Conservation (phyloP, 306 rosid genomes). For the Cajanus cajan region DNA sequence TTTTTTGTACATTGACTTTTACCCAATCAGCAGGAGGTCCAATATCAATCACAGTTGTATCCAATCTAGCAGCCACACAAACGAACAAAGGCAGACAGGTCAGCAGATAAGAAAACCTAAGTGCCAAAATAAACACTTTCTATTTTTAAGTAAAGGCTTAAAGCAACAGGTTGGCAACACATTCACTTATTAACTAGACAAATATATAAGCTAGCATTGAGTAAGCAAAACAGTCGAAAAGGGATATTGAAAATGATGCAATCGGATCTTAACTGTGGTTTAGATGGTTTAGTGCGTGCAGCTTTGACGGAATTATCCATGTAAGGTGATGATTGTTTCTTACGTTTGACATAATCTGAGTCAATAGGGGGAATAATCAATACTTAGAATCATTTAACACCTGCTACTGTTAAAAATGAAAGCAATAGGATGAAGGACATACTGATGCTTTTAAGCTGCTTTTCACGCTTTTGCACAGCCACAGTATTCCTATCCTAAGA, state of each 20-base stretch:
- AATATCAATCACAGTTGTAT: slow-evolving; percentile 69
- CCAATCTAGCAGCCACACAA: slow-evolving; percentile 62
- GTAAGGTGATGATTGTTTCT: slow-evolving; percentile 72
- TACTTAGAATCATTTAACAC: slow-evolving; percentile 23
- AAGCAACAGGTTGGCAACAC: slow-evolving; percentile 23
- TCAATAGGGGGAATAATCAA: slow-evolving; percentile 29
- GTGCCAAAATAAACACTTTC: slow-evolving; percentile 15
- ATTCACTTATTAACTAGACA: slow-evolving; percentile 17
- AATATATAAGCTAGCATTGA: slow-evolving; percentile 15
- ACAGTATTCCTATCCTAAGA: slow-evolving; percentile 73
- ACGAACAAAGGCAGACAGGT: slow-evolving; percentile 32
- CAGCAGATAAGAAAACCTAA: slow-evolving; percentile 23
- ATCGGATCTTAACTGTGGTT: slow-evolving; percentile 75
- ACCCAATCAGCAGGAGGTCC: slow-evolving; percentile 99
- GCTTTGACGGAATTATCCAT: slow-evolving; percentile 72
- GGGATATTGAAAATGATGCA: slow-evolving; percentile 20
- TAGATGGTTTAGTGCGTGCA: slow-evolving; percentile 70
- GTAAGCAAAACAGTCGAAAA: background rate
- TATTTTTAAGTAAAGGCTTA: background rate
- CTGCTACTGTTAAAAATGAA: background rate
- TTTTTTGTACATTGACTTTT: slow-evolving; percentile 89
- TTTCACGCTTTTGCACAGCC: slow-evolving; percentile 85
- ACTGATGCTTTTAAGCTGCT: slow-evolving; percentile 91
- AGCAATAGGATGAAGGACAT: slow-evolving; percentile 35
- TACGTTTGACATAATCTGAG: slow-evolving; percentile 80